phyloP scores from a whole-genome alignment of 2,329 filamentous ascomycete species.

The Xylogone sp. region DNA sequence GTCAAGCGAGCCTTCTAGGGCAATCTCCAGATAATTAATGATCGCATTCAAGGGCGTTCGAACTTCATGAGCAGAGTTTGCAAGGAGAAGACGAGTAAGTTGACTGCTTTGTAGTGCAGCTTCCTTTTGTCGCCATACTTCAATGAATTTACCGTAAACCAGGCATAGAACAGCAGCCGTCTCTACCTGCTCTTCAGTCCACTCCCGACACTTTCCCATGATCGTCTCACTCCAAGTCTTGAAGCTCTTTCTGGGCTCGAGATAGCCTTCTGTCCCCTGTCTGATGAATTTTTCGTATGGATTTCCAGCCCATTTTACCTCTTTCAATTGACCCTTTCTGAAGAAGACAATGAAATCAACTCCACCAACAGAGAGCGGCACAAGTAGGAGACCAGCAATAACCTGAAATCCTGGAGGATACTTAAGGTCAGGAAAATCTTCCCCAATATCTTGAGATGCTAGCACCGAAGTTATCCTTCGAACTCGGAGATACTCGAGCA shows the following conservation, averaged over 20 bases:
- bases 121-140: conserved; percentile 90
- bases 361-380: conserved; percentile 73
- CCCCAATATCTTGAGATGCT: conserved; percentile 69
- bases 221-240: conserved; percentile 79
- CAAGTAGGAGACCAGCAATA: conserved; percentile 76
- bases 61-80: conserved; percentile 89
- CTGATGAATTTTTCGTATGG: conserved; percentile 76
- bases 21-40: conserved; percentile 92
- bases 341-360: conserved; percentile 90
- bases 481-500: conserved; percentile 81
- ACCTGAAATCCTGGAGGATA: conserved; percentile 76
- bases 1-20: conserved; percentile 75
- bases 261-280: conserved; percentile 66
- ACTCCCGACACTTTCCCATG: conserved; percentile 77
- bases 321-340: conserved; percentile 68
- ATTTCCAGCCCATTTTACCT: conserved; percentile 78
- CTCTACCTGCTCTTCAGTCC: conserved; percentile 85
- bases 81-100: conserved; percentile 71
- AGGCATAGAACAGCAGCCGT: conserved; percentile 83
- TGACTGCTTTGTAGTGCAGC: conserved; percentile 77
- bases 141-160: conserved; percentile 82
- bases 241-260: conserved; percentile 79
- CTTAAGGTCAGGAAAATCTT: conserved; percentile 76
- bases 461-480: conserved; percentile 70
- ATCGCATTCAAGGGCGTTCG: conserved; percentile 89